phyloP scores from a whole-genome alignment of 306 rosid species.

The Cicer yamashitae region DNA sequence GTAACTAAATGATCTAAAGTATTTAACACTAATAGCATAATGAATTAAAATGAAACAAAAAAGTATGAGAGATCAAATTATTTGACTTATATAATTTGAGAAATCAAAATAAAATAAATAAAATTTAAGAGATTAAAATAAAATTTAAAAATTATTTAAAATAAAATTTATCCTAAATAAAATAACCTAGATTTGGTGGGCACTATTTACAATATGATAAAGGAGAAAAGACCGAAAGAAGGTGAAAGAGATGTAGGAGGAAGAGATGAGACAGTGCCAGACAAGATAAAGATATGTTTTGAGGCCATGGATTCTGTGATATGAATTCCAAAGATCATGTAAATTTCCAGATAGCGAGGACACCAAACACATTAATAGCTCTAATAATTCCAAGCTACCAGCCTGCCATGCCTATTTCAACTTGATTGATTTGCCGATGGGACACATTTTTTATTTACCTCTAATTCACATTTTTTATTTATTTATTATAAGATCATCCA shows the following conservation, averaged over 20 bases:
- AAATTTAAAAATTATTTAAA: too few species aligned
- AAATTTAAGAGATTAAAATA: too few species aligned
- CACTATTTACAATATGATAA: background rate
- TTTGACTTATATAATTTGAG: too few species aligned
- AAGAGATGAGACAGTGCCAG: conserved; percentile 43
- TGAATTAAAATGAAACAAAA: too few species aligned
- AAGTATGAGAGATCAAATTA: too few species aligned
- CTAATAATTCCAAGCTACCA: conserved; percentile 46
- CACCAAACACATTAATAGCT: conserved; percentile 43
- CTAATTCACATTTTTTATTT: background rate
- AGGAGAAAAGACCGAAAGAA: conserved; percentile 1
- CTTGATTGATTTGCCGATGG: conserved; percentile 11
- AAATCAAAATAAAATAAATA: too few species aligned
- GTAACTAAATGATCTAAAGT: too few species aligned
- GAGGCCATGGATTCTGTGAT: conserved; percentile 45
- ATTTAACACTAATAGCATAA: too few species aligned
- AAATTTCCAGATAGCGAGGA: background rate
- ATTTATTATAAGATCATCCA: too few species aligned
- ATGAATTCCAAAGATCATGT: conserved; percentile 17
- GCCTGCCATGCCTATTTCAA: conserved; percentile 23
- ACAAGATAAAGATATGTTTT: conserved; percentile 25
- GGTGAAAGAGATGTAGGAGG: background rate
- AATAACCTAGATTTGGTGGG: background rate
- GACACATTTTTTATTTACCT: conserved; percentile 30
- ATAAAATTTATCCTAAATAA: background rate